Base-by-base conservation (phyloP, 768 basidiomycete genomes). In the Pleurotus platypus region DNA sequence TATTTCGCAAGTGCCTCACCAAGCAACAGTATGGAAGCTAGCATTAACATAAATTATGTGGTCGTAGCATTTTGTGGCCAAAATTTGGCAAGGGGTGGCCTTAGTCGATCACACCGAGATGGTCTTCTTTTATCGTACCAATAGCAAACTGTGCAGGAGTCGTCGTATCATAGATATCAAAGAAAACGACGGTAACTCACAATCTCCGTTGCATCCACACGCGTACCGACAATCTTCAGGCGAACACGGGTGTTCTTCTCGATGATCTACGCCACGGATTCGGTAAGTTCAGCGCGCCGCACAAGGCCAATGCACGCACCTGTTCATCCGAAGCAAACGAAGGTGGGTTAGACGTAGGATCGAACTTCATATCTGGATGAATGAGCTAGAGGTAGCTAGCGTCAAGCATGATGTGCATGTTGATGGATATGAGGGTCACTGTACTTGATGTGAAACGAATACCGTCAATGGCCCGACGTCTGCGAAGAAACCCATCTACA, bases 81-180 rank as follows among this genome's bases (percentile, higher is more conserved):
- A 35, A 35, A 11, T 35, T 35, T 35, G 30, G 30, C 30, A 9
- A 35, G 8, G 11, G 9, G 11, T 35, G 30, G 11, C 11, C 46
- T 67, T 67, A 92, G 60, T 92, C 92, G 64, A 95, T 92, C 54
- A 96, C 92, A 47, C 96, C 96, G 26, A 98, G 76, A 70, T 94
- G 96, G 69, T 98, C 96, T 71, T 98, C 96, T 75, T 98, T 99
- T 72, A 98, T 97, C 2, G 91, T 94, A 7, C 94, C 96, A 62
- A 98, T 98, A 1, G 94, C 94, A 64, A 98, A 98, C 94, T 97
- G 46, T 5, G 50, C 16, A 15, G 48, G 54, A 40, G 54, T n/a
- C 26, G 16, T 15, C 5, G 46, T 42, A 53, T 46, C 24, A 24
- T 15, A 49, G 37, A 48, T 12, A 48, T 11, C 6, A 5, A 12